These are phyloP conservation scores for Colletotrichum tabaci DNA, from an alignment of 2,329 filamentous ascomycete species.

Conservation along the genomic window DNA sequence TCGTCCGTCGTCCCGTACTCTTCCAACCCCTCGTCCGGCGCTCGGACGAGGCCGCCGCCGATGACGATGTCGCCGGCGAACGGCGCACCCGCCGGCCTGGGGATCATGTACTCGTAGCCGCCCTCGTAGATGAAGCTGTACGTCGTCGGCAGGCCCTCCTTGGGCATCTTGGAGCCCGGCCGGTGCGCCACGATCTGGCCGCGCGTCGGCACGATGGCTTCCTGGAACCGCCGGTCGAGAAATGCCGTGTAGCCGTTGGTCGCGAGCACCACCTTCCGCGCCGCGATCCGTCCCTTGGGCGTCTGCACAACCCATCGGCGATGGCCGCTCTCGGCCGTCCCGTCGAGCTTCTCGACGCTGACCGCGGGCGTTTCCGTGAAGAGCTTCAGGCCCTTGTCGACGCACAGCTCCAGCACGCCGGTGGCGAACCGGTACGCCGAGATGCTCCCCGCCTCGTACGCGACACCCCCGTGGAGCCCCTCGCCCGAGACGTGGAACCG, in stretches of 20 bases:
- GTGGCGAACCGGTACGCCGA: slow-evolving; percentile 56
- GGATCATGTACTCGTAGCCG: slow-evolving; percentile 79
- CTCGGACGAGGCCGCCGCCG: slow-evolving; percentile 68
- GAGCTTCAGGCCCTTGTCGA: slow-evolving; percentile 32
- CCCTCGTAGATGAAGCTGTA: slow-evolving; percentile 74
- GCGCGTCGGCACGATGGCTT: slow-evolving; percentile 45
- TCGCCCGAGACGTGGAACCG: slow-evolving; percentile 45
- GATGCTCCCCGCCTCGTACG: slow-evolving; percentile 61
- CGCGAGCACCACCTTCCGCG: slow-evolving; percentile 46
- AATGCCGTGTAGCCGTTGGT: slow-evolving; percentile 50
- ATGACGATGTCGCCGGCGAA: slow-evolving; percentile 70
- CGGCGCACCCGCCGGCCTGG: slow-evolving; percentile 62
- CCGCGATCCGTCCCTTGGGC: slow-evolving; percentile 43
- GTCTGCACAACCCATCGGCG: slow-evolving; percentile 43
- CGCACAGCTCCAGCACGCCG: slow-evolving; percentile 35
- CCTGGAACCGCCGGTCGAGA: slow-evolving; percentile 44
- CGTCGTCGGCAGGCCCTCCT: slow-evolving; percentile 61
- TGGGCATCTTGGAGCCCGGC: slow-evolving; percentile 54
- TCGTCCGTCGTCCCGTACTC: slow-evolving; percentile 73
- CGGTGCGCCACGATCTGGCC: slow-evolving; percentile 48
- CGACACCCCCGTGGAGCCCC: slow-evolving; percentile 61
- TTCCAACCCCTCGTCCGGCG: slow-evolving; percentile 56
- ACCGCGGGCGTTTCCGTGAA: slow-evolving; percentile 36
- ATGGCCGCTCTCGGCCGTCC: neutral
- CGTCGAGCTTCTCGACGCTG: neutral